Conservation (phyloP, 257 asterid species). For the Thymus mandschuricus region DNA sequence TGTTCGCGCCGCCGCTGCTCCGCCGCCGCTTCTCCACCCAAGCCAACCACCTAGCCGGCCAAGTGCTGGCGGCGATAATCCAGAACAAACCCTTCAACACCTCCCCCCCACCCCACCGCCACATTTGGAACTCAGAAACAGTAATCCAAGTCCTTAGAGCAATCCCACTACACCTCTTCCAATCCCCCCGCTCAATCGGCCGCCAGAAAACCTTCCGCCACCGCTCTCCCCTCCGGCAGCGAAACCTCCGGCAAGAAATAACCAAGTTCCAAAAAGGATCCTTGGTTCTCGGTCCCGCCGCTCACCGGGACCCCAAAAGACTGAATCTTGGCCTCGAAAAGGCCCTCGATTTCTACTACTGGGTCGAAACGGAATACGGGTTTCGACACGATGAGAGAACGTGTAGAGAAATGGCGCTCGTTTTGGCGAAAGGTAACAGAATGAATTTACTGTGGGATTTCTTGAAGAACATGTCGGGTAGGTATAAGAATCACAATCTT, state of each 20-base stretch:
- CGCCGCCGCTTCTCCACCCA: constrained; percentile 50
- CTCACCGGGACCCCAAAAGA: constrained; percentile 65
- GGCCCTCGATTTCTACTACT: constrained; percentile 78
- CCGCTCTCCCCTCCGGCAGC: constrained; percentile 75
- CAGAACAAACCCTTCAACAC: constrained; percentile 64
- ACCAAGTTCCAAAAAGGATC: constrained; percentile 48
- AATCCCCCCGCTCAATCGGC: constrained; percentile 81
- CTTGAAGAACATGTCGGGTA: constrained; percentile 74
- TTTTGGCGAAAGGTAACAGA: constrained; percentile 71
- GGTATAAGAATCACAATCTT: constrained; percentile 39
- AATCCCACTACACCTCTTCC: constrained; percentile 74
- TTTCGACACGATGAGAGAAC: constrained; percentile 75
- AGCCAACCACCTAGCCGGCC: constrained; percentile 43
- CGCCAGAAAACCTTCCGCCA: constrained; percentile 75
- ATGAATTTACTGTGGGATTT: constrained; percentile 74
- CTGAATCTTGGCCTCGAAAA: constrained; percentile 70
- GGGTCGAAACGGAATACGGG: constrained; percentile 66
- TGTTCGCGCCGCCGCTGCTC: constrained; percentile 38
- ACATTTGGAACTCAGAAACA: constrained; percentile 59
- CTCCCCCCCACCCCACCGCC: constrained; percentile 31
- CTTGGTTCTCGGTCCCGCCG: constrained; percentile 84
- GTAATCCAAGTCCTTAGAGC: constrained; percentile 70
- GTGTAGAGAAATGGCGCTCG: constrained; percentile 87
- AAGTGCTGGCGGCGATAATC: constrained; percentile 61
- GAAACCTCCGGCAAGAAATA: constrained; percentile 58